These are phyloP conservation scores for Xylaria acuta DNA, from an alignment of 495 filamentous ascomycete species.

Conservation along the genomic window DNA sequence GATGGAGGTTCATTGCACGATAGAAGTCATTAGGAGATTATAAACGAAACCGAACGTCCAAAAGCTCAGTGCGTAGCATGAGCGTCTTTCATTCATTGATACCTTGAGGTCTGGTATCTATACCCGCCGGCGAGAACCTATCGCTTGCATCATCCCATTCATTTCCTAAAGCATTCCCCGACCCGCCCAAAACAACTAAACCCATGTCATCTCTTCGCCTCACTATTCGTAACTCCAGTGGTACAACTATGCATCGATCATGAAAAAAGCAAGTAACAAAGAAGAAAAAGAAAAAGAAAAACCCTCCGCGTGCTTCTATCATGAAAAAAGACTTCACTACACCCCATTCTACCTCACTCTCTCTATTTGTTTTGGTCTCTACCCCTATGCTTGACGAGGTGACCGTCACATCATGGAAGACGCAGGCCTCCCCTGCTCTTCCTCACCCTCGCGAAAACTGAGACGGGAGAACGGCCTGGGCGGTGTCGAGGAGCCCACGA, in stretches of 20 bases:
- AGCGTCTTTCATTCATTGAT: neutral
- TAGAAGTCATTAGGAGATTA: neutral
- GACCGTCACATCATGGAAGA: neutral
- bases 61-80: neutral
- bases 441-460: neutral
- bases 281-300: too few relatives aligned
- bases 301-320: neutral
- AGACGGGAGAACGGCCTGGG: conserved; percentile 15
- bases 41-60: neutral
- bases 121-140: neutral
- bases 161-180: neutral
- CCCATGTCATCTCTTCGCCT: neutral
- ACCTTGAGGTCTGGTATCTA: neutral
- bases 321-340: neutral
- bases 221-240: neutral
- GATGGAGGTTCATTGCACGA: neutral
- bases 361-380: neutral
- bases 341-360: neutral
- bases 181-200: neutral
- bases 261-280: neutral
- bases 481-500: conserved; percentile 30
- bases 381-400: neutral
- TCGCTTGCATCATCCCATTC: neutral
- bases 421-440: neutral
- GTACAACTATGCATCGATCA: neutral